A percentile compares a stretch with the other conserved stretches of the same genome.
Conservation (phyloP, 2,329 filamentous ascomycete genomes). For the Trematosphaeria pertusa region DNA sequence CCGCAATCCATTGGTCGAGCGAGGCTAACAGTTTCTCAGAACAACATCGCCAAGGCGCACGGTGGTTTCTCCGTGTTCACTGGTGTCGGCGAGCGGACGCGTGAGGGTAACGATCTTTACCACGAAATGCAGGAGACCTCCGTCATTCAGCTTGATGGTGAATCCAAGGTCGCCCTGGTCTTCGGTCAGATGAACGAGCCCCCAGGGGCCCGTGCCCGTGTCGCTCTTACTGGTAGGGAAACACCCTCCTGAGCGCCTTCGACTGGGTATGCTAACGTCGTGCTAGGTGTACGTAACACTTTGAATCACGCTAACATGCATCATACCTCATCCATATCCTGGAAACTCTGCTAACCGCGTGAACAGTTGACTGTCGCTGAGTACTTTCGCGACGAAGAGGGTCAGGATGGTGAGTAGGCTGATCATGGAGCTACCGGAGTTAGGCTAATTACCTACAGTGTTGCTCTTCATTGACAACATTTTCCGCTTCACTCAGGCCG, state of each 20-base stretch:
- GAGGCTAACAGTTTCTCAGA: slow-evolving; percentile 58
- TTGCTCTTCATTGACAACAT: slow-evolving; percentile 99
- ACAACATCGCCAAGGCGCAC: slow-evolving; percentile 99
- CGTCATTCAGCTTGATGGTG: slow-evolving; percentile 98
- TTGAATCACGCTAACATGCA: slow-evolving; percentile 4
- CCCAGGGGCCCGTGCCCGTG: slow-evolving; percentile 98
- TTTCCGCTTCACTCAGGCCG: slow-evolving; percentile 99
- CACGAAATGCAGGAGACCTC: slow-evolving; percentile 99
- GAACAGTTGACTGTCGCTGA: slow-evolving; percentile 69
- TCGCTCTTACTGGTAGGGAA: slow-evolving; percentile 97
- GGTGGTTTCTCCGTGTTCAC: slow-evolving; percentile 99
- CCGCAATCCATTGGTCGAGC: not conserved
- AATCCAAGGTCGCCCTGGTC: slow-evolving; percentile 98
- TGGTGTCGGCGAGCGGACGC: slow-evolving; percentile 99
- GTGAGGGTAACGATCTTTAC: slow-evolving; percentile 99
- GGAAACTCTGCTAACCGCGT: not conserved
- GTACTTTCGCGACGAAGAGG: slow-evolving; percentile 80
- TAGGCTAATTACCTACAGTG: slow-evolving; percentile 63
- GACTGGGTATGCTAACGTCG: no score
- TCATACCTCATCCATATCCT: not conserved
- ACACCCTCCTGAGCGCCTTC: no score
- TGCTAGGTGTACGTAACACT: no score
- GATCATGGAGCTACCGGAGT: not conserved
- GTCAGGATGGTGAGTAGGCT: slow-evolving; percentile 77
- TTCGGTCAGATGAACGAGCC: slow-evolving; percentile 99